phyloP scores from a whole-genome alignment of 495 filamentous ascomycete genomes.

The Acidiella bohemica region DNA sequence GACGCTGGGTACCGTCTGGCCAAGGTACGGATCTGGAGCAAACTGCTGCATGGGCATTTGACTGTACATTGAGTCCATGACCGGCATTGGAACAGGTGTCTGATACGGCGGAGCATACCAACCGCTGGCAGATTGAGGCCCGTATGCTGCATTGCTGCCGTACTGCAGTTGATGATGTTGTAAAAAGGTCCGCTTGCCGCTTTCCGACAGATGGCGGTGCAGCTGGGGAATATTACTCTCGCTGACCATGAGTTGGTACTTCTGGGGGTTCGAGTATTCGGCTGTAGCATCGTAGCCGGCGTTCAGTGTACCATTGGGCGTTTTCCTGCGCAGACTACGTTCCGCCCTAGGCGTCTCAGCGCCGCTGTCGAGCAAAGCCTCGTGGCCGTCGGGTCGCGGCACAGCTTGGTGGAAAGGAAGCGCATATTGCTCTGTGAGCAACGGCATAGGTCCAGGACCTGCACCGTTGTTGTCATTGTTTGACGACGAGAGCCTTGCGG shows the following conservation, averaged over 20 bases:
- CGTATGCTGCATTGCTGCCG: constrained; percentile 1
- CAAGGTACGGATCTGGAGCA: constrained; percentile 19
- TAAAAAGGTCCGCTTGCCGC: constrained; percentile 10
- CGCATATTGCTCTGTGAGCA: constrained; percentile 29
- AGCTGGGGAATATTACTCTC: not conserved
- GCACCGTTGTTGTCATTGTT: too few species aligned
- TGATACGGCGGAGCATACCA: constrained; percentile 18
- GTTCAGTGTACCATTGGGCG: constrained; percentile 81
- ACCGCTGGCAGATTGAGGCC: not conserved
- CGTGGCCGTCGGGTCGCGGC: constrained; percentile 1
- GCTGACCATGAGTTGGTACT: constrained; percentile 64
- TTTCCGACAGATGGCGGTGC: not conserved
- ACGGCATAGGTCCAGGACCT: too few species aligned
- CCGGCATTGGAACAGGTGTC: constrained; percentile 14
- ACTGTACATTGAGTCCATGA: constrained; percentile 31
- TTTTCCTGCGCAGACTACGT: constrained; percentile 81
- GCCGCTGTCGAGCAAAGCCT: constrained; percentile 11
- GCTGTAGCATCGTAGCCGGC: constrained; percentile 83
- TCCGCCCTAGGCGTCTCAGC: constrained; percentile 37
- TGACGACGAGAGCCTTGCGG: not conserved
- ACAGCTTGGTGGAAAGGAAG: constrained; percentile 25
- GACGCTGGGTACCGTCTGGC: constrained; percentile 46
- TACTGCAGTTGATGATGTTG: constrained; percentile 16
- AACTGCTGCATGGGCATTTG: constrained; percentile 25
- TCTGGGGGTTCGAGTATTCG: constrained; percentile 69